These are phyloP conservation scores for Saccharomyces pastorianus DNA, from an alignment of 1,139 yeast genomes.

Conservation along the genomic window DNA sequence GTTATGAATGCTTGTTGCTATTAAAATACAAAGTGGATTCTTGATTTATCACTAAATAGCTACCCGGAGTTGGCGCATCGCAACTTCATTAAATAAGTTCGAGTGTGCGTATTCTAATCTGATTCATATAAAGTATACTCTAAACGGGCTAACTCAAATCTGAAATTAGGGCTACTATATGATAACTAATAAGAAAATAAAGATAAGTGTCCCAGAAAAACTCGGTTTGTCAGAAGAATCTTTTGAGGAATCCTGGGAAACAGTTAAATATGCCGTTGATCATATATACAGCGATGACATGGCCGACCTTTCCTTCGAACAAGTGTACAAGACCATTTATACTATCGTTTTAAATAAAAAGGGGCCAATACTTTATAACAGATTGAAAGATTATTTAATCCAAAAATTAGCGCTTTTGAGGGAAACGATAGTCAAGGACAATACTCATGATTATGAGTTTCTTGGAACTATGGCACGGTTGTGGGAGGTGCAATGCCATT, in stretches of 20 bases:
- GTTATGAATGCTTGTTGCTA: neutral
- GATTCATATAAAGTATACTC: neutral
- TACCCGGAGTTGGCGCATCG: neutral
- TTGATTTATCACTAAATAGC: neutral
- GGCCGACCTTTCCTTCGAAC: slow-evolving; percentile 72
- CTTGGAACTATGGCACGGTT: slow-evolving; percentile 42
- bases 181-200: slow-evolving; percentile 31
- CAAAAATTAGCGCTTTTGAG: slow-evolving; percentile 40
- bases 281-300: slow-evolving; percentile 74
- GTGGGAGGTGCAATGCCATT: slow-evolving; percentile 71
- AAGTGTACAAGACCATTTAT: slow-evolving; percentile 75
- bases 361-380: slow-evolving; percentile 62
- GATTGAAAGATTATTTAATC: slow-evolving; percentile 46
- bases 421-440: slow-evolving; percentile 13
- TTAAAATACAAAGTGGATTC: neutral
- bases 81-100: neutral
- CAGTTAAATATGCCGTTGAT: slow-evolving; percentile 62
- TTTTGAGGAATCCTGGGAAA: slow-evolving; percentile 53
- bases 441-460: slow-evolving; percentile 28
- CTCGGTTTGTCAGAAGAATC: slow-evolving; percentile 27
- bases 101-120: neutral
- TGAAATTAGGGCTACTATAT: neutral
- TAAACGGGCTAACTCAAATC: neutral
- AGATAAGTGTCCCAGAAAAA: slow-evolving; percentile 68
- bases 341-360: slow-evolving; percentile 66